Evolutionary conservation across 306 rosid genomes (phyloP), one percentile per base, ranked within the genome.

Genomic region (Casuarina glauca): DNA sequence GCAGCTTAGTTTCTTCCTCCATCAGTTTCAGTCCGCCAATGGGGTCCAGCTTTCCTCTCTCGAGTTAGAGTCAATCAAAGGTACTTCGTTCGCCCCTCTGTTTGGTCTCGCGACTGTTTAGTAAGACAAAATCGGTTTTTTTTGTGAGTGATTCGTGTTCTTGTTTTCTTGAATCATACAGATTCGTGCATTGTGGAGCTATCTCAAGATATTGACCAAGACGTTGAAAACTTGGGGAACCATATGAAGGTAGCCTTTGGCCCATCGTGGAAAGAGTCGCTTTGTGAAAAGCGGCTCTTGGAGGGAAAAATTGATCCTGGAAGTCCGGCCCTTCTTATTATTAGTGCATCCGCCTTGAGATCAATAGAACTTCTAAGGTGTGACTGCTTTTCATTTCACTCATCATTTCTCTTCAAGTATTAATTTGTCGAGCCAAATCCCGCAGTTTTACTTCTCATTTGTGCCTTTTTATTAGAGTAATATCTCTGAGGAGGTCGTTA

Each of bases 321-420:
- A 2, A 87, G 89, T 82, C 98, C 98, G 1, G 90, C 93, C 1
- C 78, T 95, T 80, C 84, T 95, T 19, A 62, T 91, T 5, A 36
- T 95, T 45, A 74, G 90, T 68, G 58, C 90, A 57, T 92, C 98
- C 71, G 98, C 98, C 42, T 61, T 95, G 71, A 82, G 97, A 87
- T 74, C 90, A 49, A 78, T 91, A 36, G 93, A 95, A 43, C 90
- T 95, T 17, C 76, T 95, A 45, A 95, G 87, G 98, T 90, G n/a
- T 52, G 66, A 72, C 53, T 36, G 16, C 19, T 9, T 45, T 6
- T 50, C 66, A 12, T 73, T 43, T 16, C 2, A 5, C 44, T 69
- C 3, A 57, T 15, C 16, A 11, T 54, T 17, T 36, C 13, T 5
- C 36, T 12, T 35, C 15, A 4, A 17, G 6, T 2, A 6, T 16